Evolutionary conservation across 2,329 filamentous ascomycete species (phyloP).

Genomic region (Cladophialophora bantiana): DNA sequence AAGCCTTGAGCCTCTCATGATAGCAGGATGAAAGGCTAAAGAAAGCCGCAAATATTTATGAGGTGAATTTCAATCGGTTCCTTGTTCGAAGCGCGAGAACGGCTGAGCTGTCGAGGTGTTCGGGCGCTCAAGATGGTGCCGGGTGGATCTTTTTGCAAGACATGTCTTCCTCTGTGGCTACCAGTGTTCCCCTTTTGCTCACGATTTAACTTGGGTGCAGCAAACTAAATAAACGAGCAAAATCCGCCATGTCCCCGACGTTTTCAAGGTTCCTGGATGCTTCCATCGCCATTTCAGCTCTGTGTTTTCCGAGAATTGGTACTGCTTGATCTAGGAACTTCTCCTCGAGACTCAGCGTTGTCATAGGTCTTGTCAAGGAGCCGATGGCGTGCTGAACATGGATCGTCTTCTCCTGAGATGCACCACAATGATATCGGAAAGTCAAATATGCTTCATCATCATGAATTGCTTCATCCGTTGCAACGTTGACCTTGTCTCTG

Average conservation of each 20-base stretch:
- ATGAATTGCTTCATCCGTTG: constrained; percentile 48
- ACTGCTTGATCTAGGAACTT: constrained; percentile 9
- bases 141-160: not conserved
- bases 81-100: not conserved
- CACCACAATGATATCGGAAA: constrained; percentile 38
- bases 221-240: not conserved
- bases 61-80: not conserved
- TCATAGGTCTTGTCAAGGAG: constrained; percentile 57
- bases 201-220: not conserved
- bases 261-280: constrained; percentile 13
- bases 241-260: constrained; percentile 8
- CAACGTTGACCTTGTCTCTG: constrained; percentile 55
- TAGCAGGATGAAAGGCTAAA: not conserved
- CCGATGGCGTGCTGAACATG: constrained; percentile 60
- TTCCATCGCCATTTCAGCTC: constrained; percentile 35
- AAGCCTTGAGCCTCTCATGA: not conserved
- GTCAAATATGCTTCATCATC: constrained; percentile 53
- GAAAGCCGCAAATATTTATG: not conserved
- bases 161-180: not conserved
- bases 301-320: constrained; percentile 45
- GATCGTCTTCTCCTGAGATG: constrained; percentile 47
- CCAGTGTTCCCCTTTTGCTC: not conserved
- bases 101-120: not conserved
- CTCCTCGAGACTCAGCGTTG: not conserved
- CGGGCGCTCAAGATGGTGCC: not conserved